phyloP scores from a whole-genome alignment of 345 rosid genomes.

The Reutealis trisperma region DNA sequence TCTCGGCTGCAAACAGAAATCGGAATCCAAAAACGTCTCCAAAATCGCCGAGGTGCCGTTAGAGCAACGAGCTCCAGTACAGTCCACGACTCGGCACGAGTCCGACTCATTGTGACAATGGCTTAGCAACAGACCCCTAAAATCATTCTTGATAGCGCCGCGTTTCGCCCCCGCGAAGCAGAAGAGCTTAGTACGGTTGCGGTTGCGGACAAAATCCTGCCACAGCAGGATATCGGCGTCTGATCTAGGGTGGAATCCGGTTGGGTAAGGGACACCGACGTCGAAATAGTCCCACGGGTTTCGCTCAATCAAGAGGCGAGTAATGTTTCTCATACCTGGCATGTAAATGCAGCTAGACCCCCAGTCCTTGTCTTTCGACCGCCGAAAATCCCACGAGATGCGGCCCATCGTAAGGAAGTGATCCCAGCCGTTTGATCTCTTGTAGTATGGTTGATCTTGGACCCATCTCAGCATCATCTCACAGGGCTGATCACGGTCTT shows the following conservation, averaged over 20 bases:
- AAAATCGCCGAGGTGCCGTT: conserved; percentile 78
- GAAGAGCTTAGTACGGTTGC: conserved; percentile 59
- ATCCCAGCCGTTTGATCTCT: conserved; percentile 84
- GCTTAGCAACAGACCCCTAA: conserved; percentile 58
- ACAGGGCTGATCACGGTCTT: conserved; percentile 78
- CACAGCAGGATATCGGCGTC: conserved; percentile 66
- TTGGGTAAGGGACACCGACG: conserved; percentile 93
- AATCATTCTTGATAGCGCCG: conserved; percentile 59
- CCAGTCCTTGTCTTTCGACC: conserved; percentile 76
- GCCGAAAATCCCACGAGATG: conserved; percentile 96
- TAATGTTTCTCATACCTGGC: conserved; percentile 85
- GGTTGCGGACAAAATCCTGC: conserved; percentile 72
- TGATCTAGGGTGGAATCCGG: conserved; percentile 93
- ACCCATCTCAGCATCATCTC: conserved; percentile 65
- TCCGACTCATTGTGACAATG: conserved; percentile 64
- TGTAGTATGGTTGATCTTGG: conserved; percentile 61
- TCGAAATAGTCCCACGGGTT: conserved; percentile 98
- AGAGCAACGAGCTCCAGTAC: conserved; percentile 56
- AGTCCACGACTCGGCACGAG: conserved; percentile 64
- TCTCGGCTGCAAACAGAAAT: conserved; percentile 88
- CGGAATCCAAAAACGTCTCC: conserved; percentile 72
- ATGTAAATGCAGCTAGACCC: conserved; percentile 84
- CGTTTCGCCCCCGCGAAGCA: conserved; percentile 94
- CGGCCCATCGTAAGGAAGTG: conserved; percentile 94
- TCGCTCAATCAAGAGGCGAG: conserved; percentile 93